Evolutionary conservation across 73 alveolate species (phyloP), one percentile per base, ranked within the genome.

Genomic region (Paramecium primaurelia): DNA sequence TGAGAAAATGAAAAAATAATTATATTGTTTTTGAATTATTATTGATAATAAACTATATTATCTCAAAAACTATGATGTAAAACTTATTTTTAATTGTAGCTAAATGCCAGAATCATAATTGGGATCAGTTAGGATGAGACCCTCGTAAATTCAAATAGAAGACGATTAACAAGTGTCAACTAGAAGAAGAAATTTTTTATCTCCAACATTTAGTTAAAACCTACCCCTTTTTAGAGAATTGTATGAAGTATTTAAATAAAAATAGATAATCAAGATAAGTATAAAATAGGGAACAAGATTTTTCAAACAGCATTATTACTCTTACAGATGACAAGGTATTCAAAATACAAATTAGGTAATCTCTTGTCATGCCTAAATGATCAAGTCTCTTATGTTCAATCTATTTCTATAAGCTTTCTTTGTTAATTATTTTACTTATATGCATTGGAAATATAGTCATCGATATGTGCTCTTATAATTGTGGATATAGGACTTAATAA

Each of bases 401-500:
- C 18, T 80, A 47, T 80, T 47, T 8, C 38, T 80, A 22, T 18
- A 80, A 49, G 58, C 75, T 4, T 80, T 80, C 45, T 80, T 42
- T 25, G 58, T 80, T 10, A 44, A 40, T 36, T 80, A 80, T 49
- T 45, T 49, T n/a, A 44, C 77, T 5, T 80, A 80, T 80, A 80
- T 80, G 91, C 75, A 49, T 80, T 80, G 91, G 91, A 42, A 80
- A 80, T 80, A 44, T 26, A 80, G 91, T 80, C 91, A 80, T 80
- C 71, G 91, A 20, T 80, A 44, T 47, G 91, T 80, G 16, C 58
- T 80, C n/a, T 25, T 80, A 6, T 42, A 80, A 80, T 80, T 80
- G 34, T 80, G 91, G 91, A 44, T 80, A 6, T 80, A 80, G 26
- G 91, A 80, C 58, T 47, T 80, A 80, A 49, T 80, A 32, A 80